Evolutionary conservation across 2,329 filamentous ascomycete genomes (phyloP).

Genomic region (Amesomyces nigricolor): DNA sequence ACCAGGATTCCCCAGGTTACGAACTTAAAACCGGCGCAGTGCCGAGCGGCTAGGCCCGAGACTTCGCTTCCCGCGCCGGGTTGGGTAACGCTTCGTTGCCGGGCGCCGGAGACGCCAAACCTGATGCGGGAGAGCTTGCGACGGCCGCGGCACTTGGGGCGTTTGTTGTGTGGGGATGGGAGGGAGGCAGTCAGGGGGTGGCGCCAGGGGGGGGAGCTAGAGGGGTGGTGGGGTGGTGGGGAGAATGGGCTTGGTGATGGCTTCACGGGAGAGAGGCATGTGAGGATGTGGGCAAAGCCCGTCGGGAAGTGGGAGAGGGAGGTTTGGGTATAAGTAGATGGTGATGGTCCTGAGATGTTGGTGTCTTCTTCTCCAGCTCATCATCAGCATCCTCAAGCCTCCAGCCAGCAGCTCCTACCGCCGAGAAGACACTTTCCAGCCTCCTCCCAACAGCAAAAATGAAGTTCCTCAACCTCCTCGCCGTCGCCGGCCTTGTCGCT

Average conservation of each 20-base stretch:
- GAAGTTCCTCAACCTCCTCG: slow-evolving; percentile 20
- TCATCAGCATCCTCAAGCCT: not conserved
- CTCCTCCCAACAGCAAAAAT: slow-evolving; percentile 11
- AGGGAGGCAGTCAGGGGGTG: not conserved
- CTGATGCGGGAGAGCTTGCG: slow-evolving; percentile 9
- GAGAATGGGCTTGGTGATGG: not conserved
- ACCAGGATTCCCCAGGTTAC: not conserved
- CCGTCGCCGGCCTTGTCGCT: slow-evolving; percentile 13
- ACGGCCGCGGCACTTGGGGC: slow-evolving; percentile 8
- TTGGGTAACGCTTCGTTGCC: not conserved
- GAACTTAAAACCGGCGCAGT: not conserved
- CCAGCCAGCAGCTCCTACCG: not conserved
- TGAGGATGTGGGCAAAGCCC: too few species aligned
- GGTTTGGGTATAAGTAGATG: slow-evolving; percentile 9
- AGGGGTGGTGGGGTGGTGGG: not conserved
- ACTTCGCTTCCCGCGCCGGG: slow-evolving; percentile 2
- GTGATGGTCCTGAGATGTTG: not conserved
- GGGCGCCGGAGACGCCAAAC: not conserved
- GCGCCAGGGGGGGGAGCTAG: not conserved
- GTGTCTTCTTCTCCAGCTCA: not conserved
- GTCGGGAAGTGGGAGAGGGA: too few species aligned
- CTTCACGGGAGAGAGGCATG: not conserved
- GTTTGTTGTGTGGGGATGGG: not conserved
- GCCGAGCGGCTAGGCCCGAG: not conserved
- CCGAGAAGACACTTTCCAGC: not conserved